Conservation (phyloP, 306 rosid species). For the Corylus avellana region DNA sequence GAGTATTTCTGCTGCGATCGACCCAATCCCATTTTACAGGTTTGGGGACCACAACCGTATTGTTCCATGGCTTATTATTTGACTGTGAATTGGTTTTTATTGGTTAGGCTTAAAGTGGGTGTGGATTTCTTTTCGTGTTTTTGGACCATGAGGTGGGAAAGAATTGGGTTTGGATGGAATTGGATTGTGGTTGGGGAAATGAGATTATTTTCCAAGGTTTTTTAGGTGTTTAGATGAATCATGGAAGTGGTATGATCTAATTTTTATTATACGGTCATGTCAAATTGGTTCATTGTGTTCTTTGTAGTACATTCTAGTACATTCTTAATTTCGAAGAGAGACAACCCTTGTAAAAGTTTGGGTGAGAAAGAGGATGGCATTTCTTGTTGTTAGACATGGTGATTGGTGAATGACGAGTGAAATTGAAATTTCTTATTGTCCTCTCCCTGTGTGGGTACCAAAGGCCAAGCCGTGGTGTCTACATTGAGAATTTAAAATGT, state of each 20-base stretch:
- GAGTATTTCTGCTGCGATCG: conserved; percentile 89
- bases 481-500: background rate
- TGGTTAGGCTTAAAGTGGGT: background rate
- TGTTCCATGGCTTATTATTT: background rate
- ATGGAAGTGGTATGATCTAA: background rate
- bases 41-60: background rate
- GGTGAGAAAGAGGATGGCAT: background rate
- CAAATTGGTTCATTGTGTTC: background rate
- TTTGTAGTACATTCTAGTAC: background rate
- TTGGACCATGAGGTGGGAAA: background rate
- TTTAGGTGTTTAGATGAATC: background rate
- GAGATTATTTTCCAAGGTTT: background rate
- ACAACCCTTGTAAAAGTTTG: background rate
- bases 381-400: background rate
- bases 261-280: background rate
- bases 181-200: background rate
- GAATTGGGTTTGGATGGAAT: background rate
- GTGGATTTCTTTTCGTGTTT: background rate
- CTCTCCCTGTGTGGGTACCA: too few relatives aligned
- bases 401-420: too few relatives aligned
- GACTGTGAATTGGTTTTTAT: background rate
- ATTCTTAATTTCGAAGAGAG: background rate
- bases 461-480: too few relatives aligned
- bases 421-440: too few relatives aligned
- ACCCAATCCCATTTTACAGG: conserved; percentile 96